Conservation (phyloP, 75 land plant species). For the Azolla pinnata region DNA sequence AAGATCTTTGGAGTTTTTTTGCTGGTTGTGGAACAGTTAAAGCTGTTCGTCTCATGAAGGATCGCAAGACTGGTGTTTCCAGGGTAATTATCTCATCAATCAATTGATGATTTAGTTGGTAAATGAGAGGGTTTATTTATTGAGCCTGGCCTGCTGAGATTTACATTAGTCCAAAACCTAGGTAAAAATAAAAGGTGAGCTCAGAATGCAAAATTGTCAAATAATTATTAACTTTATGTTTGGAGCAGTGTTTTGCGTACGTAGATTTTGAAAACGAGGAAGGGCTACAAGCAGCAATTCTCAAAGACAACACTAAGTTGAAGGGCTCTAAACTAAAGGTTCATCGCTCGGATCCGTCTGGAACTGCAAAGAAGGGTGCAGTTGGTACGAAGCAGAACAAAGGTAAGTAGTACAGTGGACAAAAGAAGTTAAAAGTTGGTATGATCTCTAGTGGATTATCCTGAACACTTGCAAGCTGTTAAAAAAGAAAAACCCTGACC, state of each 20-base stretch:
- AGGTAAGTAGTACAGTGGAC: no score
- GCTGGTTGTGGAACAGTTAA: constrained; percentile 55
- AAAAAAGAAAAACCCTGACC: no score
- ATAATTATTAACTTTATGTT: neutral
- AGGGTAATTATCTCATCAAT: constrained; percentile 62
- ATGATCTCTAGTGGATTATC: no score
- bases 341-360: constrained; percentile 68
- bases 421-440: no score
- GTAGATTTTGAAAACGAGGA: constrained; percentile 81
- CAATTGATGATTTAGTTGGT: no score
- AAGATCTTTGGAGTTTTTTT: constrained; percentile 58
- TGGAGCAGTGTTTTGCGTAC: constrained; percentile 91
- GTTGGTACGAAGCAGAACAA: neutral
- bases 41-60: constrained; percentile 64
- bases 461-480: no score
- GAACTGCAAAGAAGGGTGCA: constrained; percentile 16
- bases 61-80: constrained; percentile 58
- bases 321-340: constrained; percentile 63
- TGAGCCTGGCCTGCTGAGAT: neutral
- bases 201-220: neutral
- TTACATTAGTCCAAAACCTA: neutral
- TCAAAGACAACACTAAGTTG: constrained; percentile 50
- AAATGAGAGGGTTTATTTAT: no score
- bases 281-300: constrained; percentile 58
- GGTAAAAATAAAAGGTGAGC: no score